Conservation (phyloP, 768 basidiomycete genomes). For the Cytidiella melzeri region DNA sequence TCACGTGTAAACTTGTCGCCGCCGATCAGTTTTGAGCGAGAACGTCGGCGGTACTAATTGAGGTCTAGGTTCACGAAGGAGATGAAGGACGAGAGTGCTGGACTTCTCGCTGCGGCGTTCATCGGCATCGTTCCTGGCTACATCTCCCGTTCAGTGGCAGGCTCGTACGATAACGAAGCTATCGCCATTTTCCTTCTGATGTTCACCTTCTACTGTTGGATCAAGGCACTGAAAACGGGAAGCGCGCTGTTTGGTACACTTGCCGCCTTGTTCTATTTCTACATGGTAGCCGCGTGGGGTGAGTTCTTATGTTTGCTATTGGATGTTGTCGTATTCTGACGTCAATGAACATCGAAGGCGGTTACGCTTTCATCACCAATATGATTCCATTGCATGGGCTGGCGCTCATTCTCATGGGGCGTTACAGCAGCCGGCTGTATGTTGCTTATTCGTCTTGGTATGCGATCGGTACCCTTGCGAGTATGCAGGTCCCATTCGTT, state of each 20-base stretch:
- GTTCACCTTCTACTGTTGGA: conserved; percentile 98
- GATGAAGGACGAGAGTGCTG: conserved; percentile 92
- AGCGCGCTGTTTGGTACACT: conserved; percentile 88
- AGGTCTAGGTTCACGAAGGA: conserved; percentile 84
- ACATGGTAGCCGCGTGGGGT: conserved; percentile 99
- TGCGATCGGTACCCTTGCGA: conserved; percentile 91
- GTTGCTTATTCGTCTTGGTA: conserved; percentile 98
- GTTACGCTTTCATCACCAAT: conserved; percentile 99
- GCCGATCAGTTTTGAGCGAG: conserved; percentile 1
- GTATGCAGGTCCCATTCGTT: conserved; percentile 99
- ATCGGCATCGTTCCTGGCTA: conserved; percentile 98
- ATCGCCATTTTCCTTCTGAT: conserved; percentile 99
- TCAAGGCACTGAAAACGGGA: conserved; percentile 90
- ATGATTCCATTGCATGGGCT: conserved; percentile 98
- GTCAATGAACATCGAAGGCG: conserved; percentile 45
- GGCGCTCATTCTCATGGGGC: conserved; percentile 93
- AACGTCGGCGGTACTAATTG: neutral
- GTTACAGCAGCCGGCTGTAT: conserved; percentile 88
- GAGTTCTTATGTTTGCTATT: conserved; percentile 19
- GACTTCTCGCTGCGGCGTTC: conserved; percentile 95
- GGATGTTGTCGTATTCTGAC: neutral
- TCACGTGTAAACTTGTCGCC: neutral
- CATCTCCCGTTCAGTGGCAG: conserved; percentile 97
- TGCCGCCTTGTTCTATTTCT: conserved; percentile 96
- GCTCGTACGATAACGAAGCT: conserved; percentile 99